Percentiles rank a stretch among this genome's conserved stretches.
phyloP scores from a whole-genome alignment of 352 stramenopile species.

The Globisporangium heterothallicum region DNA sequence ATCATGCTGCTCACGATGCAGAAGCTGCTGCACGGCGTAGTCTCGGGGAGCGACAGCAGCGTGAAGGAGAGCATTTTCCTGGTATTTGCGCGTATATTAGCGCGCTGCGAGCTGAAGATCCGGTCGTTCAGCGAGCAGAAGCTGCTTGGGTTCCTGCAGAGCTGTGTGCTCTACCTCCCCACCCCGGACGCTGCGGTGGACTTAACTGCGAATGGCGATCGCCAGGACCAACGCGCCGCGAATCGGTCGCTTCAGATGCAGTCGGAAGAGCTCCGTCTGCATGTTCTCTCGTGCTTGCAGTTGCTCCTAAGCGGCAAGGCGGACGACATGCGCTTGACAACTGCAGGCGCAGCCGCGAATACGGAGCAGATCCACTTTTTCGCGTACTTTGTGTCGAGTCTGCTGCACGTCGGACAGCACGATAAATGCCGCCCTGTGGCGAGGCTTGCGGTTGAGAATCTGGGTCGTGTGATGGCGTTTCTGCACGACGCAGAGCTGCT shows the following conservation, averaged over 20 bases:
- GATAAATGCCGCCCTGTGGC: slow-evolving; percentile 41
- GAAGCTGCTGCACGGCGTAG: slow-evolving; percentile 37
- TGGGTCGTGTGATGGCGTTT: slow-evolving; percentile 32
- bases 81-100: slow-evolving; percentile 27
- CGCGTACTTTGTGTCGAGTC: slow-evolving; percentile 53
- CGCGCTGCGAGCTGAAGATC: slow-evolving; percentile 26
- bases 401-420: slow-evolving; percentile 54
- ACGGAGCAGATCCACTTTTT: slow-evolving; percentile 58
- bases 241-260: slow-evolving; percentile 18
- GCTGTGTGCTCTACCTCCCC: slow-evolving; percentile 49
- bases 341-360: slow-evolving; percentile 5
- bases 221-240: background rate
- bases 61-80: slow-evolving; percentile 30
- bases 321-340: slow-evolving; percentile 8
- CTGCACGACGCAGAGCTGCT: slow-evolving; percentile 33
- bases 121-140: slow-evolving; percentile 12
- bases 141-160: slow-evolving; percentile 47
- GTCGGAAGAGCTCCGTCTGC: slow-evolving; percentile 56
- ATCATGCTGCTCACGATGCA: slow-evolving; percentile 61
- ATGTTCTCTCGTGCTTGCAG: slow-evolving; percentile 38
- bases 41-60: slow-evolving; percentile 12
- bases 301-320: slow-evolving; percentile 24
- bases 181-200: slow-evolving; percentile 21
- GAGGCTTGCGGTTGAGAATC: slow-evolving; percentile 31
- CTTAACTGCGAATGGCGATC: background rate